These are phyloP conservation scores for Saprolegnia parasitica DNA, from an alignment of 352 stramenopile species.

Conservation along the genomic window DNA sequence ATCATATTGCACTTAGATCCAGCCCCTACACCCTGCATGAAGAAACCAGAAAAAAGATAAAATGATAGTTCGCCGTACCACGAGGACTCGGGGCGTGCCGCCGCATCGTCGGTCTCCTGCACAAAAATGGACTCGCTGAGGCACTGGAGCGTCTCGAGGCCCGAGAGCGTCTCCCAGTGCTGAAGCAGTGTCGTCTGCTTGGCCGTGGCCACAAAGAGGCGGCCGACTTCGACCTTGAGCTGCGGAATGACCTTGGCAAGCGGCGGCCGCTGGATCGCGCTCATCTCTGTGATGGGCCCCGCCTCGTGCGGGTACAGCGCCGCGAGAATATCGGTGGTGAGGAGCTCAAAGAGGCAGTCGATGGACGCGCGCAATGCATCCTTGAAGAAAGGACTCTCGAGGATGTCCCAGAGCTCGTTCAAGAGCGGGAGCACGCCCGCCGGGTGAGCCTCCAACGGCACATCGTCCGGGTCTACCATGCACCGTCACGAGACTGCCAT, in stretches of 20 bases:
- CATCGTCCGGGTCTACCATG: conserved; percentile 11
- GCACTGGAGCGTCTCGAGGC: conserved; percentile 7
- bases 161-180: conserved; percentile 16
- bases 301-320: conserved; percentile 18
- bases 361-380: conserved; percentile 15
- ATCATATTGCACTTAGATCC: conserved; percentile 2
- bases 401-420: conserved; percentile 28
- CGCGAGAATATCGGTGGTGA: background rate
- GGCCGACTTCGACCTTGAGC: conserved; percentile 21
- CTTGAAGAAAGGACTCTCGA: conserved; percentile 23
- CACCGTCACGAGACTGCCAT: background rate
- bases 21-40: conserved; percentile 12
- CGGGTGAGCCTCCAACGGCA: background rate
- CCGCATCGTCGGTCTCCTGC: background rate
- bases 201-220: background rate
- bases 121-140: conserved; percentile 24
- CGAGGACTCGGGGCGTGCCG: background rate
- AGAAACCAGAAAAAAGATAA: no score
- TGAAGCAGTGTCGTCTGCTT: background rate
- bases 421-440: background rate
- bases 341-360: conserved; percentile 1
- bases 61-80: background rate
- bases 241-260: conserved; percentile 28
- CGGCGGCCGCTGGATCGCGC: background rate
- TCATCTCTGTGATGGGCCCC: background rate